Conservation (phyloP, 495 filamentous ascomycete species). For the Xylaria castorea region DNA sequence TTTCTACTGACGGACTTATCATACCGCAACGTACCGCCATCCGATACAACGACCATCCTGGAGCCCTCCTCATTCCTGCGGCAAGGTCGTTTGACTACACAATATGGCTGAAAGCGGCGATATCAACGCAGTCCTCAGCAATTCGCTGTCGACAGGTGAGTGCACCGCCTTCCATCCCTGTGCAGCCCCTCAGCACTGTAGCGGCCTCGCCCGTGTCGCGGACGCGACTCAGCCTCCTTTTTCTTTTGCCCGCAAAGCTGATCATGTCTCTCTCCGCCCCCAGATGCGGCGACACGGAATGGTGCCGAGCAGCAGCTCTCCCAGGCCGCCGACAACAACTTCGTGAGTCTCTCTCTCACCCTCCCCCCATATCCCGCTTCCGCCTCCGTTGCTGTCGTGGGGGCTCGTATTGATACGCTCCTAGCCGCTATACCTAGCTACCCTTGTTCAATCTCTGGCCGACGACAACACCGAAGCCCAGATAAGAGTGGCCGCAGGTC, state of each 20-base stretch:
- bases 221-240: slow-evolving; percentile 26
- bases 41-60: slow-evolving; percentile 25
- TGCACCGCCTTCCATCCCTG: slow-evolving; percentile 30
- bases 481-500: slow-evolving; percentile 90
- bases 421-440: slow-evolving; percentile 87
- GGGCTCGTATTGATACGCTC: slow-evolving; percentile 29
- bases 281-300: slow-evolving; percentile 88
- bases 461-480: slow-evolving; percentile 83
- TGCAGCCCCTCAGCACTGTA: slow-evolving; percentile 25
- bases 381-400: slow-evolving; percentile 31
- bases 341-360: slow-evolving; percentile 68
- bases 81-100: slow-evolving; percentile 30
- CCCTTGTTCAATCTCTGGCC: slow-evolving; percentile 88
- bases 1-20: slow-evolving; percentile 29
- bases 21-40: not conserved
- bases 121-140: slow-evolving; percentile 76
- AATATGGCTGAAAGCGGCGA: slow-evolving; percentile 58
- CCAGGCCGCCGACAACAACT: slow-evolving; percentile 90
- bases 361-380: not conserved
- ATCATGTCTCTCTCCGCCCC: slow-evolving; percentile 37
- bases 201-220: slow-evolving; percentile 13
- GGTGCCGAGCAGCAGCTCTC: slow-evolving; percentile 92
- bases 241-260: slow-evolving; percentile 22
- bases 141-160: slow-evolving; percentile 89
- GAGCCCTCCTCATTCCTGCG: slow-evolving; percentile 36